A percentile compares a stretch with the other conserved stretches of the same genome.
phyloP scores from a whole-genome alignment of 306 rosid genomes.

The Styphnolobium japonicum region DNA sequence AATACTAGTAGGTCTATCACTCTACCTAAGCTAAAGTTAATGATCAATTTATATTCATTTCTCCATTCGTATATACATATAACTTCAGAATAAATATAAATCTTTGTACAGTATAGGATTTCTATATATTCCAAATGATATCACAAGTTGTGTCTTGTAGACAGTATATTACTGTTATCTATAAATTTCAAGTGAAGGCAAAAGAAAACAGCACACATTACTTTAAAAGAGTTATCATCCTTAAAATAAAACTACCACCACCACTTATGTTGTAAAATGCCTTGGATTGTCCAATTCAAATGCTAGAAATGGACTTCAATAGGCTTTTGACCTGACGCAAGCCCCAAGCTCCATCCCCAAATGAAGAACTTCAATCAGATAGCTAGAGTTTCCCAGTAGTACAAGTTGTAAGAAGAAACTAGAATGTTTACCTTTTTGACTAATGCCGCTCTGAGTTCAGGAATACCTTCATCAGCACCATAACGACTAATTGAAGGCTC shows the following conservation, averaged over 20 bases:
- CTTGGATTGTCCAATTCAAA: background rate
- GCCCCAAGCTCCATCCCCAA: background rate
- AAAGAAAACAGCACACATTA: background rate
- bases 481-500: slow-evolving; percentile 68
- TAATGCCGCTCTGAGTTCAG: slow-evolving; percentile 67
- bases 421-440: slow-evolving; percentile 38
- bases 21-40: background rate
- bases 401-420: background rate
- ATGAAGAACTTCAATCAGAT: background rate
- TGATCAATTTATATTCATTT: background rate
- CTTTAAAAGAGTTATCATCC: background rate
- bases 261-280: background rate
- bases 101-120: background rate
- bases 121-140: background rate
- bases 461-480: slow-evolving; percentile 72
- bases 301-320: background rate
- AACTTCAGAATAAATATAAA: background rate
- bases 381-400: background rate
- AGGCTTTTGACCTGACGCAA: background rate
- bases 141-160: background rate
- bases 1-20: background rate
- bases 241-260: background rate
- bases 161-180: background rate
- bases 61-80: background rate
- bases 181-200: background rate